phyloP scores from a whole-genome alignment of 306 rosid species.

The Medicago ruthenica region DNA sequence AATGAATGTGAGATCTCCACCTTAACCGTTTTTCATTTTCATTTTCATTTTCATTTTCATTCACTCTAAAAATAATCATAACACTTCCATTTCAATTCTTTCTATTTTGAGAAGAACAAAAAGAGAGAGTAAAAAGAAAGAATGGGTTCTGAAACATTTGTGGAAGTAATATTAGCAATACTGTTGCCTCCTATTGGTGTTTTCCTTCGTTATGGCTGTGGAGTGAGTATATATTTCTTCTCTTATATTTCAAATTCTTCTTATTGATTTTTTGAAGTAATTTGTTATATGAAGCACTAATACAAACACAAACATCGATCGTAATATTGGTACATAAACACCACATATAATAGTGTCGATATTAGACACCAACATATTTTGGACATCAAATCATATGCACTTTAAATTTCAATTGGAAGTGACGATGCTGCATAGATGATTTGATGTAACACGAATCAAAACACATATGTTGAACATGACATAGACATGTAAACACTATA shows the following conservation, averaged over 20 bases:
- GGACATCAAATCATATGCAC: too few species aligned
- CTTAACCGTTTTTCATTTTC: neutral
- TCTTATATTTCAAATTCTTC: neutral
- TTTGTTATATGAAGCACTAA: neutral
- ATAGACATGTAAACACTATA: too few species aligned
- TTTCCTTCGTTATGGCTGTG: slow-evolving; percentile 74
- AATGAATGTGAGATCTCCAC: neutral
- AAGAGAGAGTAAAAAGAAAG: neutral
- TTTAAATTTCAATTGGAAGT: too few species aligned
- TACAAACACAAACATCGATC: neutral
- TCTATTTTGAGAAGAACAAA: slow-evolving; percentile 7
- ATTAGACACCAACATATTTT: too few species aligned
- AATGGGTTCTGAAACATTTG: slow-evolving; percentile 69
- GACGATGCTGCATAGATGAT: too few species aligned
- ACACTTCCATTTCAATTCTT: neutral
- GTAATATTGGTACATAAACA: too few species aligned
- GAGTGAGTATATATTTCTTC: slow-evolving; percentile 37
- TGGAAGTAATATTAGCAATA: slow-evolving; percentile 66
- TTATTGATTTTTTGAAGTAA: neutral
- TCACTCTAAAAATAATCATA: neutral
- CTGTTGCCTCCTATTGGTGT: slow-evolving; percentile 77
- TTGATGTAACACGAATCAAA: too few species aligned
- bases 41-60: neutral
- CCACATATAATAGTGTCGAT: too few species aligned
- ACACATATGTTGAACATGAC: too few species aligned